These are phyloP conservation scores for Mortierella sp. DNA, from an alignment of 371 early-diverging fungal species.

Conservation along the genomic window DNA sequence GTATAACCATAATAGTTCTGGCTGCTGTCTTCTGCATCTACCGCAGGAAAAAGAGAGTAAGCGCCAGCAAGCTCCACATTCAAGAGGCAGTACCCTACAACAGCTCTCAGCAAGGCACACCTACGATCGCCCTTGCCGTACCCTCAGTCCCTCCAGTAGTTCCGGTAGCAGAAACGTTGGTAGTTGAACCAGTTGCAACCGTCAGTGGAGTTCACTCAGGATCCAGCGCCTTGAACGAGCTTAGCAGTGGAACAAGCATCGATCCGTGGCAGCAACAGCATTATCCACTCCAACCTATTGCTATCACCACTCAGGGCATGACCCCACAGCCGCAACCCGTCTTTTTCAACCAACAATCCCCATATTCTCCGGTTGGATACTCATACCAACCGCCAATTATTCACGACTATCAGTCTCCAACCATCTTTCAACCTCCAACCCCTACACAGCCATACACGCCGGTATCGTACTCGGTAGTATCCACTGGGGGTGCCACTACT, in stretches of 20 bases:
- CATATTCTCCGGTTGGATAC: constrained; percentile 5
- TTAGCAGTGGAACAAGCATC: too few relatives aligned
- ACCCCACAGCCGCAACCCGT: background rate
- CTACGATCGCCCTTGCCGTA: background rate
- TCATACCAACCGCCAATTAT: constrained; percentile 24
- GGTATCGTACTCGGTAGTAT: too few relatives aligned
- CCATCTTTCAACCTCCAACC: constrained; percentile 11
- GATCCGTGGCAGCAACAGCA: constrained; percentile 16
- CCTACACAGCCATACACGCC: too few relatives aligned
- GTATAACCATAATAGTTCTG: constrained; percentile 5
- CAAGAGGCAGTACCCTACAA: background rate
- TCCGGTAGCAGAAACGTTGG: background rate
- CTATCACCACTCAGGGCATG: too few relatives aligned
- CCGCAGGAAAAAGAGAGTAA: constrained; percentile 3
- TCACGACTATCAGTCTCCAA: constrained; percentile 18
- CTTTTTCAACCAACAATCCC: constrained; percentile 1
- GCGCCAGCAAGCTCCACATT: background rate
- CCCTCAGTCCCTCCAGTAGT: background rate
- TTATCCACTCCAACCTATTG: constrained; percentile 1
- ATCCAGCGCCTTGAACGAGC: background rate
- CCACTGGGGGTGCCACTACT: too few relatives aligned
- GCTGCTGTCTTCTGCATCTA: constrained; percentile 12
- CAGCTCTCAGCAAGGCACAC: too few relatives aligned
- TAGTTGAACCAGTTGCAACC: background rate
- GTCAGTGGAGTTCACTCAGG: background rate